A percentile compares a stretch with the other conserved stretches of the same genome.
These are phyloP conservation scores for Ogataea methylovora DNA, from an alignment of 805 yeast species.

Conservation along the genomic window DNA sequence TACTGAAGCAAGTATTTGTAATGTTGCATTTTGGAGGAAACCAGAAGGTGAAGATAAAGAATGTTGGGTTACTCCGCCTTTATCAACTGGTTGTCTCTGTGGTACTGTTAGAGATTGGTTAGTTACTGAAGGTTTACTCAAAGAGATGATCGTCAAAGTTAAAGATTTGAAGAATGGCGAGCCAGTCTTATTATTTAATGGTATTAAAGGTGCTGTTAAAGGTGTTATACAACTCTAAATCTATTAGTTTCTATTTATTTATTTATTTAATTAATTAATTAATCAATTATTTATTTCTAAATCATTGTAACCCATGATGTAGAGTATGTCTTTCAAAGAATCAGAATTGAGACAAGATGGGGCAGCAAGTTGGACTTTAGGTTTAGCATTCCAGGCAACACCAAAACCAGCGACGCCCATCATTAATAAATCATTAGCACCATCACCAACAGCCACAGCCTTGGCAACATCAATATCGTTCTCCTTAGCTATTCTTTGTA, in stretches of 20 bases:
- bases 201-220: slow-evolving; percentile 69
- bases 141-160: slow-evolving; percentile 42
- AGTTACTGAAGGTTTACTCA: slow-evolving; percentile 41
- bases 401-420: slow-evolving; percentile 92
- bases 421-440: slow-evolving; percentile 92
- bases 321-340: slow-evolving; percentile 68
- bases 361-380: slow-evolving; percentile 77
- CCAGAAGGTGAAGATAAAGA: slow-evolving; percentile 23
- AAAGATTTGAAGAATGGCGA: slow-evolving; percentile 56
- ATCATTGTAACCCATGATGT: slow-evolving; percentile 70
- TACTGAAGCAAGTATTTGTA: slow-evolving; percentile 80
- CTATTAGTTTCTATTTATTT: background rate
- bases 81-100: slow-evolving; percentile 73
- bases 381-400: slow-evolving; percentile 96
- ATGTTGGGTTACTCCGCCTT: slow-evolving; percentile 75
- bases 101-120: slow-evolving; percentile 73
- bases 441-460: slow-evolving; percentile 90
- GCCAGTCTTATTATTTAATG: slow-evolving; percentile 69
- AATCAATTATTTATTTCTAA: slow-evolving; percentile 36
- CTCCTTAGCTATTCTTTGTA: slow-evolving; percentile 50
- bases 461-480: slow-evolving; percentile 42
- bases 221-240: slow-evolving; percentile 28
- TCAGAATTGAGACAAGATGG: slow-evolving; percentile 74
- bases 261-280: background rate
- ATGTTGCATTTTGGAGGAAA: slow-evolving; percentile 54